A percentile compares a stretch with the other conserved stretches of the same genome.
Evolutionary conservation across 306 rosid genomes (phyloP).

Genomic region (Castanospermum australe): DNA sequence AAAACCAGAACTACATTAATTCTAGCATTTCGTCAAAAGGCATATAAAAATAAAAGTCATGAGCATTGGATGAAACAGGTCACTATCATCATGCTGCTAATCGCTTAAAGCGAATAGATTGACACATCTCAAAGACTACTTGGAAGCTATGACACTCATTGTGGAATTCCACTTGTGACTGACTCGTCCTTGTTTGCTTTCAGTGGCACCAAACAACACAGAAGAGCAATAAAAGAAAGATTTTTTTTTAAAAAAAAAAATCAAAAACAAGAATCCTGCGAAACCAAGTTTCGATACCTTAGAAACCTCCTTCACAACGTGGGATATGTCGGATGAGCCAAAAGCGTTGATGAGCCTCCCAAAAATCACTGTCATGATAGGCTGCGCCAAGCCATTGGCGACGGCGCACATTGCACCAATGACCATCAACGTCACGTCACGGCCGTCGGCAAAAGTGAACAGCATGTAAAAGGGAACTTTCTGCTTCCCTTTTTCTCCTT

Average conservation of each 20-base stretch:
- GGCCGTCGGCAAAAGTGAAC: conserved; percentile 63
- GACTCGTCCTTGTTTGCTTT: no score
- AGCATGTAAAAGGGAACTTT: conserved; percentile 61
- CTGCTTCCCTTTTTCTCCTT: conserved; percentile 3
- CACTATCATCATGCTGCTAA: no score
- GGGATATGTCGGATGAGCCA: conserved; percentile 39
- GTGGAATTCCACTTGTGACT: no score
- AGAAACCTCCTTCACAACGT: conserved; percentile 42
- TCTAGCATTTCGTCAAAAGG: neutral
- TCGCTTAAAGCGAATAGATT: neutral
- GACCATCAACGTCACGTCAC: conserved; percentile 54
- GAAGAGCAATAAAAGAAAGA: neutral
- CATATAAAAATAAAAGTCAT: neutral
- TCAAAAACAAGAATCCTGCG: neutral
- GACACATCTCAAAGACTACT: neutral
- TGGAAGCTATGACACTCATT: no score
- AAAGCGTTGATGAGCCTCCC: conserved; percentile 63
- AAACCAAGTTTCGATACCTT: conserved; percentile 37
- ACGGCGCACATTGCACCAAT: conserved; percentile 53
- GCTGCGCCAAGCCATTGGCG: conserved; percentile 63
- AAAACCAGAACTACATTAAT: neutral
- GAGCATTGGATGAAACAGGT: no score
- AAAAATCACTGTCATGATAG: conserved; percentile 66
- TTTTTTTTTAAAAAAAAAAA: neutral
- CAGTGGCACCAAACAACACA: neutral